Conservation (phyloP, 2,329 filamentous ascomycete genomes). For the Bipolaris oryzae region DNA sequence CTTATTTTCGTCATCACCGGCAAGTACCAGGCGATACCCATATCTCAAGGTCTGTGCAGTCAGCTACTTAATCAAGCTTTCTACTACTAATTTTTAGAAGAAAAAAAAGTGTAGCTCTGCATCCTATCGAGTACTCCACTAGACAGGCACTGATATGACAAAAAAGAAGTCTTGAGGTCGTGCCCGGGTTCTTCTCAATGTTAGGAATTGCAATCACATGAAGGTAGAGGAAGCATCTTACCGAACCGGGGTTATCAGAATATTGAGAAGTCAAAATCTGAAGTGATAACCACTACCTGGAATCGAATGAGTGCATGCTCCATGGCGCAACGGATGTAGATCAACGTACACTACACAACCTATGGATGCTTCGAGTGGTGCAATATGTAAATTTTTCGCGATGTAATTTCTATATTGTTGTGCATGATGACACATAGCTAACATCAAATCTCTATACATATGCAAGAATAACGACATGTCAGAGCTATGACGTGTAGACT, state of each 20-base stretch:
- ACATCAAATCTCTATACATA: no score
- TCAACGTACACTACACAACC: conserved; percentile 27
- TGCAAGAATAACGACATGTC: no score
- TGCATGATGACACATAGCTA: no score
- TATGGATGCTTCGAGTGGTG: conserved; percentile 12
- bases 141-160: not conserved
- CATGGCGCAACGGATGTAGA: not conserved
- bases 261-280: conserved; percentile 29
- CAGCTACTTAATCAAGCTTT: not conserved
- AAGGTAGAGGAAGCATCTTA: not conserved
- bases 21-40: not conserved
- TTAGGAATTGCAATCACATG: conserved; percentile 2
- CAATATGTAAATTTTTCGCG: not conserved
- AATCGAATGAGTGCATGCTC: conserved; percentile 20
- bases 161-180: conserved; percentile 13
- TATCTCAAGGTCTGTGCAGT: not conserved
- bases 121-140: no score
- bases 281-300: conserved; percentile 36
- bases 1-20: not conserved
- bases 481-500: conserved; percentile 16
- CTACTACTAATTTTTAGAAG: no score
- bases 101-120: no score
- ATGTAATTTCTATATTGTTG: not conserved
- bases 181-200: conserved; percentile 21
- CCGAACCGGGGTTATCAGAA: conserved; percentile 37